Evolutionary conservation across 192 early-diverging fungal genomes (phyloP).

Genomic region (Dispira simplex): DNA sequence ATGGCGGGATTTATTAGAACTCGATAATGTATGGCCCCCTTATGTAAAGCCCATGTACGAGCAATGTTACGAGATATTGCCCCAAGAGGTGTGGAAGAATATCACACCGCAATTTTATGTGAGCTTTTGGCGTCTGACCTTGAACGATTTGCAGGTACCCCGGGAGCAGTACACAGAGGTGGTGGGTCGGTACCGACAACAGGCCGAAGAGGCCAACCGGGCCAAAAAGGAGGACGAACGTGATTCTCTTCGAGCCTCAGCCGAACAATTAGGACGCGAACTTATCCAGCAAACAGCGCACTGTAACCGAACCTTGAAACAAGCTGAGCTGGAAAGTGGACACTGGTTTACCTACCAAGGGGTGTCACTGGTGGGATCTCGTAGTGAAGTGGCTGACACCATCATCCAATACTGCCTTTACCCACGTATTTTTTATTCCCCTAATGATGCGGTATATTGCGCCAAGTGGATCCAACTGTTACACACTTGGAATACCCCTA

Average conservation of each 20-base stretch:
- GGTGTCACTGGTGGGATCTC: constrained; percentile 16
- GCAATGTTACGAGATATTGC: background rate
- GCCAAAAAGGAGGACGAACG: constrained; percentile 10
- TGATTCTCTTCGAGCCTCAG: constrained; percentile 7
- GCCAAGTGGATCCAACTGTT: constrained; percentile 55
- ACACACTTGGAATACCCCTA: constrained; percentile 48
- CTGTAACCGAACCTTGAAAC: constrained; percentile 12
- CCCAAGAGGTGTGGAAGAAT: background rate
- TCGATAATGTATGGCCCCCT: constrained; percentile 1
- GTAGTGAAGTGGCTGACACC: constrained; percentile 22
- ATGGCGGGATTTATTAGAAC: background rate
- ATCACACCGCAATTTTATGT: constrained; percentile 51
- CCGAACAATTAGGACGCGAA: constrained; percentile 19
- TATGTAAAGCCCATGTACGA: constrained; percentile 7
- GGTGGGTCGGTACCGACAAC: constrained; percentile 23
- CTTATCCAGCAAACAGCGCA: constrained; percentile 21
- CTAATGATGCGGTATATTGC: constrained; percentile 54
- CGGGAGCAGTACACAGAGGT: constrained; percentile 33
- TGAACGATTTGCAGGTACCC: constrained; percentile 65
- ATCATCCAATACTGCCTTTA: constrained; percentile 58
- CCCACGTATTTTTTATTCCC: constrained; percentile 46
- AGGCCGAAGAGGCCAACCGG: background rate
- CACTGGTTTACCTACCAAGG: constrained; percentile 29
- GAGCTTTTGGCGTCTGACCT: constrained; percentile 60
- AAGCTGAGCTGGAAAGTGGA: constrained; percentile 25